Conservation (phyloP, 2,329 filamentous ascomycete genomes). For the Fusarium verrucosum region DNA sequence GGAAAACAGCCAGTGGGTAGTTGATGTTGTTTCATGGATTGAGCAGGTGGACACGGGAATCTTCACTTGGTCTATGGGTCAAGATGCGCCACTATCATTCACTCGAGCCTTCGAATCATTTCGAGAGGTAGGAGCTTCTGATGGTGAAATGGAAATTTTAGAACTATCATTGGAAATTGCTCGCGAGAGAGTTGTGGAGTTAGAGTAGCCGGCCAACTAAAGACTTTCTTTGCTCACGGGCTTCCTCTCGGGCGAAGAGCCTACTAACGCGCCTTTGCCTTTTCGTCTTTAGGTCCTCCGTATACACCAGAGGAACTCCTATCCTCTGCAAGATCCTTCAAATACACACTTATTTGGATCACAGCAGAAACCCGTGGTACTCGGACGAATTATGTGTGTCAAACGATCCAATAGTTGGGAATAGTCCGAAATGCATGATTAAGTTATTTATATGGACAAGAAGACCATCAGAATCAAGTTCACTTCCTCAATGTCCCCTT, state of each 20-base stretch:
- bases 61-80: neutral
- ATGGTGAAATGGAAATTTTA: fast-evolving
- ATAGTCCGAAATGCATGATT: too few species aligned
- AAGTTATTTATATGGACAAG: too few species aligned
- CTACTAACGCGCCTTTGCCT: neutral
- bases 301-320: neutral
- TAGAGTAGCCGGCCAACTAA: neutral
- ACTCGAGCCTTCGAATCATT: neutral
- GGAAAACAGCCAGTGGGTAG: neutral
- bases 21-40: neutral
- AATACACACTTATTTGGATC: neutral
- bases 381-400: too few species aligned
- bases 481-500: conserved; percentile 7
- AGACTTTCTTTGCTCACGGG: neutral
- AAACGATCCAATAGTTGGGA: too few species aligned
- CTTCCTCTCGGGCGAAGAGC: fast-evolving
- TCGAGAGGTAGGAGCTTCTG: fast-evolving
- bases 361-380: neutral
- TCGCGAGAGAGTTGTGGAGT: neutral
- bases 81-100: neutral
- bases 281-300: neutral
- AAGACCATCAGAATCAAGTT: too few species aligned
- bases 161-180: neutral
- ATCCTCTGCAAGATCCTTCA: neutral
- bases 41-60: neutral